Percentiles rank a stretch among this genome's conserved stretches.
Conservation (phyloP, 352 stramenopile genomes). For the Pseudoperonospora humuli region DNA sequence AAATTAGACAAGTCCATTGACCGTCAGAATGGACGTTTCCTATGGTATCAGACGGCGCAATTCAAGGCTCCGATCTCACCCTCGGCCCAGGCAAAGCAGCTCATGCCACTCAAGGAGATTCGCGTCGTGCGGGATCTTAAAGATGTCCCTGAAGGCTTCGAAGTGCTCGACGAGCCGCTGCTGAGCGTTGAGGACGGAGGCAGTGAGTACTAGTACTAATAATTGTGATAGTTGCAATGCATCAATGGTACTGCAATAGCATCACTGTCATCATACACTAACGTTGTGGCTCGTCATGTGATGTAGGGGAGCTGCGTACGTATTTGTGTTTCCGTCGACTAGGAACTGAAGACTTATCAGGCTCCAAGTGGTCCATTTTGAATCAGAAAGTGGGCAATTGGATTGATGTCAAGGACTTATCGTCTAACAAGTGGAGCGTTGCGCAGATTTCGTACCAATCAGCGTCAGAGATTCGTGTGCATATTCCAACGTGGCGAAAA, state of each 20-base stretch:
- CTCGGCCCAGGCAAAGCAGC: conserved; percentile 6
- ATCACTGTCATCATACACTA: too few relatives aligned
- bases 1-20: conserved; percentile 76
- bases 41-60: conserved; percentile 49
- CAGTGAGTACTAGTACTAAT: conserved; percentile 13
- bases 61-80: conserved; percentile 18
- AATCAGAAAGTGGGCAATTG: conserved; percentile 64
- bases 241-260: too few relatives aligned
- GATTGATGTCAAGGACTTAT: conserved; percentile 77
- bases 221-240: too few relatives aligned
- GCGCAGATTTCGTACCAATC: conserved; percentile 66
- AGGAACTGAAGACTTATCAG: conserved; percentile 47
- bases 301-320: conserved; percentile 43
- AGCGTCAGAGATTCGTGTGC: conserved; percentile 56
- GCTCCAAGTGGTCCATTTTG: conserved; percentile 64
- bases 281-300: too few relatives aligned
- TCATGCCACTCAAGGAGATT: conserved; percentile 73
- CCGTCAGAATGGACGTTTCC: conserved; percentile 41
- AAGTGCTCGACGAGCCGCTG: conserved; percentile 42
- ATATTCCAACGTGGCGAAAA: conserved; percentile 61
- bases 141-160: conserved; percentile 62
- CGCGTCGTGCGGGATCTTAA: conserved; percentile 57
- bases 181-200: conserved; percentile 29
- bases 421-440: conserved; percentile 68
- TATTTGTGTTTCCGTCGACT: conserved; percentile 71